Evolutionary conservation across 202 grass and related monocot species (phyloP).

Genomic region (Cymbopogon flexuosus): DNA sequence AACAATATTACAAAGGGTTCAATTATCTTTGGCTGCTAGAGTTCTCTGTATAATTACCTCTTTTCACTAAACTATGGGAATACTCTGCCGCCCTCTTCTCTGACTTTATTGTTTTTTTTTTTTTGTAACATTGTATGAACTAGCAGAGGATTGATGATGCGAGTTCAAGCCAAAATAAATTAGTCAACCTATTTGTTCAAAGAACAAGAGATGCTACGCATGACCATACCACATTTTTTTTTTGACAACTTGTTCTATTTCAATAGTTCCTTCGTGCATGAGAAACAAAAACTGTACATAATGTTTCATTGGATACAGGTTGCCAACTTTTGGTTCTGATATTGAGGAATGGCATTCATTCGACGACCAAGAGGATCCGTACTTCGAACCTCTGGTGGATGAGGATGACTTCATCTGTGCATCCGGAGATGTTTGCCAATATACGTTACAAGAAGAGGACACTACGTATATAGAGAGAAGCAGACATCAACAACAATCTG

Average conservation of each 20-base stretch:
- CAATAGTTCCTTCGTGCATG: neutral
- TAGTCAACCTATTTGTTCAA: no score
- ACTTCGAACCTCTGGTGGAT: neutral
- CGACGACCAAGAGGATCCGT: neutral
- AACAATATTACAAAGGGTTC: no score
- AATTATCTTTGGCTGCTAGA: no score
- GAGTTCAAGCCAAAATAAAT: no score
- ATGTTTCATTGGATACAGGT: neutral
- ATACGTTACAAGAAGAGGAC: neutral
- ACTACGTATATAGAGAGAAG: neutral
- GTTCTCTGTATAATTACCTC: no score
- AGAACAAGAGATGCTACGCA: no score
- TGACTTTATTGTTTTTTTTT: no score
- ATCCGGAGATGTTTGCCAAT: neutral
- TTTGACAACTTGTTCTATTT: neutral
- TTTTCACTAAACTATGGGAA: no score
- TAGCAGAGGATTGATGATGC: no score
- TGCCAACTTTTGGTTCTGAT: neutral
- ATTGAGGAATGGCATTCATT: neutral
- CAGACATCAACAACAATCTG: neutral
- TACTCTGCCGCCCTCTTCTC: no score
- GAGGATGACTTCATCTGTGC: neutral
- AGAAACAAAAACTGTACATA: neutral
- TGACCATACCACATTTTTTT: no score
- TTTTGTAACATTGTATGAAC: no score